Evolutionary conservation across 2,329 filamentous ascomycete species (phyloP).

Genomic region (Chaetomium sp.): DNA sequence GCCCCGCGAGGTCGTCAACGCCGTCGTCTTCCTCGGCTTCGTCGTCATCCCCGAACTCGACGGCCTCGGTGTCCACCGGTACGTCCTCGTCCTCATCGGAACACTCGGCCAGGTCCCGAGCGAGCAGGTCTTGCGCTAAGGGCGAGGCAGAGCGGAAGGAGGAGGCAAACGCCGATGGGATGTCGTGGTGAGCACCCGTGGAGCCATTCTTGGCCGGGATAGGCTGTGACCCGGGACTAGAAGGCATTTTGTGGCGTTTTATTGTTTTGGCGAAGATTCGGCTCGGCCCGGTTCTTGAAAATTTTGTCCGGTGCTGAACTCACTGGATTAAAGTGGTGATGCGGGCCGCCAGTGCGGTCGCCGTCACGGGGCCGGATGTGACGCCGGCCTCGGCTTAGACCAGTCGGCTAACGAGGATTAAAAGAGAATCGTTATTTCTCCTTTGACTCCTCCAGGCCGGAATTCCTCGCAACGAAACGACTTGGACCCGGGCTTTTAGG

Average conservation of each 20-base stretch:
- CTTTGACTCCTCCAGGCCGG: too few species aligned
- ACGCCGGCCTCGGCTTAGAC: too few species aligned
- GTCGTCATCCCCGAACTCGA: conserved; percentile 16
- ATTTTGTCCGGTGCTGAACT: not conserved
- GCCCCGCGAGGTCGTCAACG: conserved; percentile 35
- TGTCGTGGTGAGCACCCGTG: conserved; percentile 3
- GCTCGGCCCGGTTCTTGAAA: not conserved
- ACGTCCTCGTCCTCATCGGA: conserved; percentile 46
- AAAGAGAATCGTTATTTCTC: too few species aligned
- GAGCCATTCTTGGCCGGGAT: conserved; percentile 12
- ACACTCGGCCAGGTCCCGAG: conserved; percentile 59
- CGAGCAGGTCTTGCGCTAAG: conserved; percentile 58
- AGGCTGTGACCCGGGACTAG: conserved; percentile 9
- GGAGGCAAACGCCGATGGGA: conserved; percentile 30
- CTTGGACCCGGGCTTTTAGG: too few species aligned
- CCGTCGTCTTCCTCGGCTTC: conserved; percentile 34
- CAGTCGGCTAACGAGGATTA: too few species aligned
- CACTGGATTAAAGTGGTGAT: not conserved
- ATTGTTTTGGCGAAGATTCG: not conserved
- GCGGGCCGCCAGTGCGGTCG: too few species aligned
- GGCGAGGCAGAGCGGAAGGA: conserved; percentile 57
- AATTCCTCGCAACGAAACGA: too few species aligned
- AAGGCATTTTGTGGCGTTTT: conserved; percentile 9
- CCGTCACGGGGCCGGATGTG: too few species aligned
- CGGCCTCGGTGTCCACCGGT: conserved; percentile 26